A percentile compares a stretch with the other conserved stretches of the same genome.
Evolutionary conservation across 148 eudicot species (phyloP).

Genomic region (Agrostemma githago): DNA sequence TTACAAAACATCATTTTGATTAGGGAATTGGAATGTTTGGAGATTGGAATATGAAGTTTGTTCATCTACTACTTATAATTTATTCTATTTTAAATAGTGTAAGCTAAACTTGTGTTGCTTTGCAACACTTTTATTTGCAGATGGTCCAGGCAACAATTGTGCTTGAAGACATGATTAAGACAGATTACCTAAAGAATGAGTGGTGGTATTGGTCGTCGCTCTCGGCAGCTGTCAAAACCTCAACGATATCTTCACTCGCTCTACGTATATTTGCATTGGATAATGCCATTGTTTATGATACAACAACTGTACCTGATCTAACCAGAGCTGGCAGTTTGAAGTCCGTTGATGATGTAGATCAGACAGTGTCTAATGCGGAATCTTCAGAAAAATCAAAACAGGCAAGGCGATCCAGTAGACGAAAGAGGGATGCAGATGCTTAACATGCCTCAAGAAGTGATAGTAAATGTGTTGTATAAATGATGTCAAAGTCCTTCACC

Average conservation of each 20-base stretch:
- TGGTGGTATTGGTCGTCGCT: conserved; percentile 88
- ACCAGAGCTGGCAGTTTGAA: conserved; percentile 19
- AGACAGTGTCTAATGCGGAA: conserved; percentile 29
- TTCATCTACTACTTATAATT: not conserved
- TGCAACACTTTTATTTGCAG: conserved; percentile 28
- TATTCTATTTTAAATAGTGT: not conserved
- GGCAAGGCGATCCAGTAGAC: conserved; percentile 38
- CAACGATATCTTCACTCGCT: conserved; percentile 60
- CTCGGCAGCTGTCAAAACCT: conserved; percentile 60
- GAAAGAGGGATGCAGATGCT: conserved; percentile 36
- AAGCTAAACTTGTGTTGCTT: not conserved
- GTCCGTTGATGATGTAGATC: conserved; percentile 28
- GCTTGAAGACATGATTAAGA: conserved; percentile 69
- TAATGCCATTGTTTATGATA: conserved; percentile 53
- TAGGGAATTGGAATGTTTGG: not conserved
- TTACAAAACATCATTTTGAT: not conserved
- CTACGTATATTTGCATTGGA: conserved; percentile 64
- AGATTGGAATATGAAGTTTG: not conserved
- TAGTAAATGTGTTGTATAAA: conserved; percentile 19
- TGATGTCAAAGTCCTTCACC: not conserved
- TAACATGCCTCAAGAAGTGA: conserved; percentile 16
- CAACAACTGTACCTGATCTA: conserved; percentile 23
- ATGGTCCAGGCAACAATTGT: conserved; percentile 63
- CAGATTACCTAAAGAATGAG: conserved; percentile 49
- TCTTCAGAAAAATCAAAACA: conserved; percentile 36